Conservation (phyloP, 768 basidiomycete genomes). For the Tylopilus subfusipes region DNA sequence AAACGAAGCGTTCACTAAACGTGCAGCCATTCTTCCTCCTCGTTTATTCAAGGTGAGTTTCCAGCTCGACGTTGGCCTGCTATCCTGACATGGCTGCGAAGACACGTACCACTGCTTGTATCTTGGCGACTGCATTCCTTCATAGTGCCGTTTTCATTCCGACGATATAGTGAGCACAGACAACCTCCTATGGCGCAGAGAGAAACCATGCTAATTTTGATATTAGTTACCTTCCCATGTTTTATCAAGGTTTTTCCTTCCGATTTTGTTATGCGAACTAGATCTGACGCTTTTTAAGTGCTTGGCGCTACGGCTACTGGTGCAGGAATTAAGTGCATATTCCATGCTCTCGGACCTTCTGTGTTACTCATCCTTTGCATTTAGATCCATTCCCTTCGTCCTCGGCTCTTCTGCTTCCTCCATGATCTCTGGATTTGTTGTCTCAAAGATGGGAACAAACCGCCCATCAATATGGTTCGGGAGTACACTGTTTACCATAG, state of each 20-base stretch:
- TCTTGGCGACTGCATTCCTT: constrained; percentile 57
- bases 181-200: background rate
- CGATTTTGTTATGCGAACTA: background rate
- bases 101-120: constrained; percentile 65
- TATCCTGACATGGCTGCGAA: constrained; percentile 20
- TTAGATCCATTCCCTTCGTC: constrained; percentile 71
- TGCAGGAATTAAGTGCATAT: constrained; percentile 64
- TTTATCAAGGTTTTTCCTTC: constrained; percentile 49
- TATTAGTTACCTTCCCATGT: constrained; percentile 61
- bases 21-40: constrained; percentile 70
- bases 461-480: constrained; percentile 61
- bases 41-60: constrained; percentile 60
- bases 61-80: background rate
- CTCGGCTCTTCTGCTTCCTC: constrained; percentile 53
- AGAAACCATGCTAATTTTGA: background rate
- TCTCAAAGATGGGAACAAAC: constrained; percentile 56
- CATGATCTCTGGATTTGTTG: constrained; percentile 52
- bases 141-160: constrained; percentile 62
- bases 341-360: constrained; percentile 19
- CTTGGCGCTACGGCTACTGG: constrained; percentile 71
- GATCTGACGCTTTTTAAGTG: constrained; percentile 25
- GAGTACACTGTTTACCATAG: constrained; percentile 56
- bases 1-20: constrained; percentile 58
- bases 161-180: constrained; percentile 27
- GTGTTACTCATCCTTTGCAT: background rate